Percentiles rank a stretch among this genome's conserved stretches.
Conservation (phyloP, 2,329 filamentous ascomycete genomes). For the Fonsecaea pugnacius region DNA sequence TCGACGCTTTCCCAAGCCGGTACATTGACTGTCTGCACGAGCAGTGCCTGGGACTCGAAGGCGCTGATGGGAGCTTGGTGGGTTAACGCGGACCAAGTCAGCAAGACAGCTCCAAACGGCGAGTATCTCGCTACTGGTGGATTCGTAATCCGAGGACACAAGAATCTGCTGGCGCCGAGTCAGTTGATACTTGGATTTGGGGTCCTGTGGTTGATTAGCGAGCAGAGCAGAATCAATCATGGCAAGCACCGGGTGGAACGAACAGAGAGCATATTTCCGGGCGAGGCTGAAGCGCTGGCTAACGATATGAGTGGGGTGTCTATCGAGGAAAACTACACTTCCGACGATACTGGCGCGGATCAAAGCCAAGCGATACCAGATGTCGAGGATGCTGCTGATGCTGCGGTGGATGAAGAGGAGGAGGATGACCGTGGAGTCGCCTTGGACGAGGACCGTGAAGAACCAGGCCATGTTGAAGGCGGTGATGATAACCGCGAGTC, state of each 20-base stretch:
- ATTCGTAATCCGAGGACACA: constrained; percentile 82
- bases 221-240: constrained; percentile 81
- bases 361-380: constrained; percentile 38
- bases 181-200: constrained; percentile 86
- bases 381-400: constrained; percentile 39
- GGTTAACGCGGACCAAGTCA: constrained; percentile 88
- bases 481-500: constrained; percentile 33
- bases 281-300: constrained; percentile 36
- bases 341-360: constrained; percentile 39
- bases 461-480: constrained; percentile 43
- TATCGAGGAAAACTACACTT: constrained; percentile 37
- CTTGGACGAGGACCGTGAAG: constrained; percentile 39
- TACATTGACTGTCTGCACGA: constrained; percentile 79
- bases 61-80: constrained; percentile 96
- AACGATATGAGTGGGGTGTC: constrained; percentile 32
- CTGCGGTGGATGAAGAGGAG: constrained; percentile 39
- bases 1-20: constrained; percentile 91
- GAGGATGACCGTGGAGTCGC: constrained; percentile 49
- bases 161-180: constrained; percentile 87
- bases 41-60: constrained; percentile 93
- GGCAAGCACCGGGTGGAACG: constrained; percentile 70
- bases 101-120: constrained; percentile 78
- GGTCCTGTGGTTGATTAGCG: constrained; percentile 84
- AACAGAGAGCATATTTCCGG: constrained; percentile 34
- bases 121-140: constrained; percentile 78